Evolutionary conservation across 371 early-diverging fungal genomes (phyloP).

Genomic region (Zopfochytrium polystomum): DNA sequence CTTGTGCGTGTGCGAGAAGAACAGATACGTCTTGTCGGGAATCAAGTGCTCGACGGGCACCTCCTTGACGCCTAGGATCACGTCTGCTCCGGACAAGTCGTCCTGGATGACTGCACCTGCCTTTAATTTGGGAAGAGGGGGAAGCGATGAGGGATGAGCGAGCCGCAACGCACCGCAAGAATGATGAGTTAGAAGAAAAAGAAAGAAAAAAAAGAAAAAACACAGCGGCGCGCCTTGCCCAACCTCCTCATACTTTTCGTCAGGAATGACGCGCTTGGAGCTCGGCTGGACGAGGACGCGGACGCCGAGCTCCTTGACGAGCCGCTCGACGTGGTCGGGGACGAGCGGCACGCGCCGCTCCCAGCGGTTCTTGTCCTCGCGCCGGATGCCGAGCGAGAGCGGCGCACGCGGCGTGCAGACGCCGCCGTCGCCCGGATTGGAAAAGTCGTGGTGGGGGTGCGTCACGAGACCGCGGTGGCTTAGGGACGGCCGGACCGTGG

Average conservation of each 20-base stretch:
- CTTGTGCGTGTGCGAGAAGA: conserved; percentile 97
- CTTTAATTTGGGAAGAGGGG: conserved; percentile 33
- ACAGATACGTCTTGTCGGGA: conserved; percentile 84
- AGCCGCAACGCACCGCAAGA: conserved; percentile 4
- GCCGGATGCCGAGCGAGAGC: conserved; percentile 70
- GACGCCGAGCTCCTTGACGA: conserved; percentile 79
- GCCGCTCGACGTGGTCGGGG: conserved; percentile 60
- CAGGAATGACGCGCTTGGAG: conserved; percentile 83
- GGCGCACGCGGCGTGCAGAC: too few relatives aligned
- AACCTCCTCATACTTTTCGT: conserved; percentile 75
- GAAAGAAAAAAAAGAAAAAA: too few relatives aligned
- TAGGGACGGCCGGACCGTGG: too few relatives aligned
- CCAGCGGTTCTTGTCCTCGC: conserved; percentile 96
- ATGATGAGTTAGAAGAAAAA: not conserved
- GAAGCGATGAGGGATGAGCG: not conserved
- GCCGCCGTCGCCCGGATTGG: too few relatives aligned
- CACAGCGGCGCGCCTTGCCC: not conserved
- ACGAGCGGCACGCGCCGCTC: conserved; percentile 81
- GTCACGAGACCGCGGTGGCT: too few relatives aligned
- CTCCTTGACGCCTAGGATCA: conserved; percentile 96
- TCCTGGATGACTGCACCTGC: conserved; percentile 87
- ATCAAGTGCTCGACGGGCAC: conserved; percentile 81
- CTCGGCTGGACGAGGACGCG: conserved; percentile 86
- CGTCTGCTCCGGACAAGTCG: conserved; percentile 82
- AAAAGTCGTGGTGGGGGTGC: too few relatives aligned